Percentiles rank a stretch among this genome's conserved stretches.
These are phyloP conservation scores for Lactarius deliciosus DNA, from an alignment of 768 basidiomycete species.

Conservation along the genomic window DNA sequence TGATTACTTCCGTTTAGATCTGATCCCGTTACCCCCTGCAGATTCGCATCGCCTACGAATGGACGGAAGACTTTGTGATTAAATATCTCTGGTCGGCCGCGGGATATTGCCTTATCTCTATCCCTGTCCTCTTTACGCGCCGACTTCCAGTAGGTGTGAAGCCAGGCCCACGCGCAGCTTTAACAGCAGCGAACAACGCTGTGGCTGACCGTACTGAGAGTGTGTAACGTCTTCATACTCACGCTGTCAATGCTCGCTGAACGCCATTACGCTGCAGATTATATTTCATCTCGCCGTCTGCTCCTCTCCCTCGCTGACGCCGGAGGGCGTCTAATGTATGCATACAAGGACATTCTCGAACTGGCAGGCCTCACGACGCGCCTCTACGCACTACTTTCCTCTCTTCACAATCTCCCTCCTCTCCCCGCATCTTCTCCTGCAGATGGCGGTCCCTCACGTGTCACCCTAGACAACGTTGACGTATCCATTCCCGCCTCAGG, in stretches of 20 bases:
- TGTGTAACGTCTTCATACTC: conserved; percentile 30
- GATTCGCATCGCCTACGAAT: conserved; percentile 90
- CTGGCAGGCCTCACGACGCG: conserved; percentile 92
- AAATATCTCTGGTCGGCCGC: conserved; percentile 95
- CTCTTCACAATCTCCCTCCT: conserved; percentile 70
- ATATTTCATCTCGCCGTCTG: conserved; percentile 90
- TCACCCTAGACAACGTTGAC: conserved; percentile 68
- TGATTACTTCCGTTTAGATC: background rate
- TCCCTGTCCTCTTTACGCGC: conserved; percentile 79
- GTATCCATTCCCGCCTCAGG: conserved; percentile 52
- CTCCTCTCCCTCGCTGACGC: conserved; percentile 95
- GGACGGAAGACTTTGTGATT: conserved; percentile 97
- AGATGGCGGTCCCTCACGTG: conserved; percentile 40
- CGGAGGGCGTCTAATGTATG: conserved; percentile 93
- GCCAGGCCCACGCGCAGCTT: conserved; percentile 17
- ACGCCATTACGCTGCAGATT: conserved; percentile 46
- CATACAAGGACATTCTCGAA: conserved; percentile 92
- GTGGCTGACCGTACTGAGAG: conserved; percentile 54
- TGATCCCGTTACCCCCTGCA: conserved; percentile 32
- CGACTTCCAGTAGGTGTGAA: conserved; percentile 37
- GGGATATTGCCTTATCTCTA: conserved; percentile 88
- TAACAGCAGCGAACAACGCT: conserved; percentile 34
- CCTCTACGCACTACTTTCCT: conserved; percentile 84
- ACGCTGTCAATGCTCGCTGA: background rate
- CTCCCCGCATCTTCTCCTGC: conserved; percentile 43